These are phyloP conservation scores for Trichosporon ovoides DNA, from an alignment of 1,284 basidiomycete genomes.

Conservation along the genomic window DNA sequence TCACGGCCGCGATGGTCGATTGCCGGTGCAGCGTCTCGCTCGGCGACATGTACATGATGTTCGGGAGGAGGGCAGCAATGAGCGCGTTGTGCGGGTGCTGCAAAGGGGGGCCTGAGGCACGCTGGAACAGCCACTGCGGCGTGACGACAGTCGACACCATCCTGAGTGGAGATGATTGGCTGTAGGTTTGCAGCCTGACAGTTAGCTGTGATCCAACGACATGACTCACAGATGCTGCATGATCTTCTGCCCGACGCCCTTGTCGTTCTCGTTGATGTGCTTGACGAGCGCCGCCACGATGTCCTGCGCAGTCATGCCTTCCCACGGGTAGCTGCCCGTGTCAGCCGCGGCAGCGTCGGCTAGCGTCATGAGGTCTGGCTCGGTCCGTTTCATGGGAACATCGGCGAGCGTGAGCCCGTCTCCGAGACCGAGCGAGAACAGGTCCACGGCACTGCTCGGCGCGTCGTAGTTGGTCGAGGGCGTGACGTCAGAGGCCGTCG, in stretches of 20 bases:
- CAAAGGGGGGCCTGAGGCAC: slow-evolving; percentile 21
- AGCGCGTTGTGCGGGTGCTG: slow-evolving; percentile 35
- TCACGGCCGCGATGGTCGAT: neutral
- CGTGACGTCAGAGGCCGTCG: neutral
- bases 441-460: slow-evolving; percentile 10
- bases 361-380: slow-evolving; percentile 46
- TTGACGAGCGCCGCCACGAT: slow-evolving; percentile 32
- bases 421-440: slow-evolving; percentile 8
- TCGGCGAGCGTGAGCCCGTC: slow-evolving; percentile 11
- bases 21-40: slow-evolving; percentile 10
- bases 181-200: slow-evolving; percentile 28
- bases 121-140: slow-evolving; percentile 23
- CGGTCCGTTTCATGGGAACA: slow-evolving; percentile 9
- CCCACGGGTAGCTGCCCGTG: slow-evolving; percentile 26
- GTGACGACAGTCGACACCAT: slow-evolving; percentile 24
- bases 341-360: slow-evolving; percentile 45
- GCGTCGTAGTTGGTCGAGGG: neutral
- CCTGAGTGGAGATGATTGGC: slow-evolving; percentile 5
- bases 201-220: neutral
- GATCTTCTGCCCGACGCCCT: slow-evolving; percentile 37
- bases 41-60: slow-evolving; percentile 21
- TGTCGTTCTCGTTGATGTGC: slow-evolving; percentile 28
- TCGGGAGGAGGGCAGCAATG: slow-evolving; percentile 31
- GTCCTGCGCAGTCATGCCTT: slow-evolving; percentile 25
- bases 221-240: slow-evolving; percentile 36